Evolutionary conservation across 495 filamentous ascomycete species (phyloP).

Genomic region (Lasiosphaeris hirsuta): DNA sequence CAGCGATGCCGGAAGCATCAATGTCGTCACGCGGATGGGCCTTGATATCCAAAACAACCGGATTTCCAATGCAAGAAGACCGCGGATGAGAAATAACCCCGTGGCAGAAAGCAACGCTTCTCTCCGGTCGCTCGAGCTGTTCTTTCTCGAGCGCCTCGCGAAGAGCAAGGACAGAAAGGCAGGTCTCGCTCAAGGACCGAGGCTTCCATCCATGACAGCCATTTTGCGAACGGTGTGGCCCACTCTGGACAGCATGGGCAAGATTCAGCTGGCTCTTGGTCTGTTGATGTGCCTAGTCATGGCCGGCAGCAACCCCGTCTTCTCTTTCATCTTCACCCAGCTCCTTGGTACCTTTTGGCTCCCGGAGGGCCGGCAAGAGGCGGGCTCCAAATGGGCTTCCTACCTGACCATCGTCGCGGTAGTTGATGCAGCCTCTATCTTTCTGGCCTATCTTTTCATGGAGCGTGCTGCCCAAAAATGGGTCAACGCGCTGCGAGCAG

Average conservation of each 20-base stretch:
- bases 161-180: conserved; percentile 21
- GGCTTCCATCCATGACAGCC: conserved; percentile 41
- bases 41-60: conserved; percentile 21
- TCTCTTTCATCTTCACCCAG: conserved; percentile 73
- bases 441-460: conserved; percentile 64
- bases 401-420: conserved; percentile 65
- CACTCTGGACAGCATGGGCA: conserved; percentile 49
- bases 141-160: conserved; percentile 28
- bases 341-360: conserved; percentile 69
- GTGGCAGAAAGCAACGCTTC: conserved; percentile 4
- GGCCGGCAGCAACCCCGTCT: conserved; percentile 68
- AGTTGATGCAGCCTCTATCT: conserved; percentile 61
- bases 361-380: conserved; percentile 35
- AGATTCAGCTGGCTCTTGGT: conserved; percentile 57
- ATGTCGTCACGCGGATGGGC: conserved; percentile 18
- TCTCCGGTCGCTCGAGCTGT: conserved; percentile 26
- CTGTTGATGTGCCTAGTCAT: conserved; percentile 59
- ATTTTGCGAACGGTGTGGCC: conserved; percentile 79
- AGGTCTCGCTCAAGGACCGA: conserved; percentile 4
- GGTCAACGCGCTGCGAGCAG: conserved; percentile 68
- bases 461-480: conserved; percentile 73
- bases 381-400: conserved; percentile 64
- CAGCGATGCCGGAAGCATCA: conserved; percentile 14
- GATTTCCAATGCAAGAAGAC: conserved; percentile 7
- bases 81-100: background rate